Conservation (phyloP, 768 basidiomycete genomes). For the Termitomyces sp. region DNA sequence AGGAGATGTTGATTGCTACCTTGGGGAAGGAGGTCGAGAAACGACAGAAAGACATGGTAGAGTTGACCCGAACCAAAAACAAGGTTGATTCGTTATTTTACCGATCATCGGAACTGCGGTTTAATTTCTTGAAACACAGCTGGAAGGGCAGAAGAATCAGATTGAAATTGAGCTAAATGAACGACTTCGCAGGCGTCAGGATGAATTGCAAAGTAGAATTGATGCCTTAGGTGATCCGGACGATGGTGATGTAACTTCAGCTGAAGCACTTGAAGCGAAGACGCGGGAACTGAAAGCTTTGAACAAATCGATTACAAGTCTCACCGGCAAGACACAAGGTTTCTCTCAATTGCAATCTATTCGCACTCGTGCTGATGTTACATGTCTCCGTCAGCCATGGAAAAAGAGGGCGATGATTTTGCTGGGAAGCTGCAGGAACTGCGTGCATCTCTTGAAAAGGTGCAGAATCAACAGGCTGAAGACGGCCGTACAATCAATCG, state of each 20-base stretch:
- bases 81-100: conserved; percentile 47
- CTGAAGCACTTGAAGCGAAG: conserved; percentile 63
- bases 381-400: conserved; percentile 43
- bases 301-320: conserved; percentile 55
- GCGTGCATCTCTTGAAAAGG: conserved; percentile 58
- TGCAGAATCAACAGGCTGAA: conserved; percentile 80
- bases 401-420: conserved; percentile 65
- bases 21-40: conserved; percentile 75
- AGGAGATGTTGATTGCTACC: conserved; percentile 56
- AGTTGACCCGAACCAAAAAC: conserved; percentile 60
- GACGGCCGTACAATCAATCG: conserved; percentile 83
- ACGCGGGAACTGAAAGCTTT: conserved; percentile 65
- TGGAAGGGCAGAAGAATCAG: conserved; percentile 71
- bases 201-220: conserved; percentile 72
- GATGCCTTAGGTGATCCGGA: conserved; percentile 67
- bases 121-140: conserved; percentile 26
- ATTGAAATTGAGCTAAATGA: conserved; percentile 94
- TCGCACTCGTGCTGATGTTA: background rate
- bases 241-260: conserved; percentile 48
- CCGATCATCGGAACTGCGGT: background rate
- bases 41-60: conserved; percentile 63
- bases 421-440: conserved; percentile 62
- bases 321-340: conserved; percentile 63
- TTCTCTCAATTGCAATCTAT: conserved; percentile 12
- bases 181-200: conserved; percentile 69